These are phyloP conservation scores for Xylaria sp. DNA, from an alignment of 2,329 filamentous ascomycete species.

Conservation along the genomic window DNA sequence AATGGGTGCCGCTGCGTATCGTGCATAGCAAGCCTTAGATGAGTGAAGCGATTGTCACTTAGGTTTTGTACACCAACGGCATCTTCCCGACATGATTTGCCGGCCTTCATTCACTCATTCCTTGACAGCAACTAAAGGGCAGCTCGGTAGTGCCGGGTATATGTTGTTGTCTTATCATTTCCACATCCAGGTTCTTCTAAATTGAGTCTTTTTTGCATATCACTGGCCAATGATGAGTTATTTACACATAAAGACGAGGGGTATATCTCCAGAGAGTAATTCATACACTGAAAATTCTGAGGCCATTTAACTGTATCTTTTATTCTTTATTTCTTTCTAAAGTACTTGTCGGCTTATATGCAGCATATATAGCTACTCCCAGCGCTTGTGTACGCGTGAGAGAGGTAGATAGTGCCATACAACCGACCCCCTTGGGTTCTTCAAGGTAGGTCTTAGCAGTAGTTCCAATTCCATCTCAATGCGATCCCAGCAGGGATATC, in stretches of 20 bases:
- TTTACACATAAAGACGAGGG: conserved; percentile 50
- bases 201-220: neutral
- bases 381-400: neutral
- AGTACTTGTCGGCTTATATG: neutral
- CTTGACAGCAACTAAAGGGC: neutral
- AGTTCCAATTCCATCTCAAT: conserved; percentile 9
- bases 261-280: conserved; percentile 47
- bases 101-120: neutral
- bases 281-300: conserved; percentile 53
- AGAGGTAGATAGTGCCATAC: neutral
- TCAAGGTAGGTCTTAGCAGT: conserved; percentile 10
- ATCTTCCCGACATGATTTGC: neutral
- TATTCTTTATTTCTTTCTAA: neutral
- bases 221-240: conserved; percentile 48
- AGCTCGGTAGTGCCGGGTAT: conserved; percentile 21
- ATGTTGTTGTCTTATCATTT: neutral
- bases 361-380: neutral
- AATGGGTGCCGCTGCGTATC: neutral
- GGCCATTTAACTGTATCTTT: conserved; percentile 38
- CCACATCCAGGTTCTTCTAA: neutral
- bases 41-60: no score
- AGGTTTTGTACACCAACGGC: no score
- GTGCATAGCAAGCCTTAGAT: neutral
- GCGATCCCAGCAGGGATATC: conserved; percentile 1
- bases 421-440: conserved; percentile 1